Percentiles rank a stretch among this genome's conserved stretches.
Conservation (phyloP, 371 early-diverging fungal species). For the Nematocida parisii region DNA sequence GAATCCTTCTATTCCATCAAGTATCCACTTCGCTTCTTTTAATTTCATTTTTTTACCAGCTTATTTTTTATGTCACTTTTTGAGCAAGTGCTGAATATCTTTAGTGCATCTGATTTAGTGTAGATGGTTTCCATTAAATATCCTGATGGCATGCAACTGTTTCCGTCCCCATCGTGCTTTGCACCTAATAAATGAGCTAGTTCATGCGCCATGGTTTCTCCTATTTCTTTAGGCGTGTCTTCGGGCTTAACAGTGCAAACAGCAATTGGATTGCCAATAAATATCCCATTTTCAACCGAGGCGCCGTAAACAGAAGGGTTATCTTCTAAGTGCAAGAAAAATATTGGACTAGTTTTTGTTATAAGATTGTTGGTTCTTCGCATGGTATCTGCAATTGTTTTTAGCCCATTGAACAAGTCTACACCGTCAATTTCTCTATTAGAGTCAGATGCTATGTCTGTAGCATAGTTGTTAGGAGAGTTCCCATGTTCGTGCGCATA, state of each 20-base stretch:
- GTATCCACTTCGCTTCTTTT: constrained; percentile 59
- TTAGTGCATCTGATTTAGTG: background rate
- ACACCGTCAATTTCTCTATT: constrained; percentile 4
- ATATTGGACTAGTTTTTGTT: background rate
- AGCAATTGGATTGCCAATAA: constrained; percentile 5
- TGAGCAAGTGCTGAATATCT: constrained; percentile 23
- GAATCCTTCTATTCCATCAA: constrained; percentile 59
- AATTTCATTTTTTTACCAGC: constrained; percentile 52
- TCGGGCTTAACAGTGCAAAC: constrained; percentile 13
- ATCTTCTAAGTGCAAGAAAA: constrained; percentile 1
- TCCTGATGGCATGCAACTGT: background rate
- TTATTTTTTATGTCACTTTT: constrained; percentile 22
- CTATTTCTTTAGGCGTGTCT: constrained; percentile 20
- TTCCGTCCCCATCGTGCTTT: constrained; percentile 25
- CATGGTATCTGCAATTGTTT: background rate
- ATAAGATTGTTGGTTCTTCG: background rate
- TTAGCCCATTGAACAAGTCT: constrained; percentile 3
- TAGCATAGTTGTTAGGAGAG: background rate
- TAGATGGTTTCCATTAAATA: constrained; percentile 27
- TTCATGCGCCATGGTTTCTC: constrained; percentile 32
- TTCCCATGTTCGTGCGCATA: background rate
- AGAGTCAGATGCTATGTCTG: constrained; percentile 2
- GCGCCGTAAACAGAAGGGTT: constrained; percentile 4
- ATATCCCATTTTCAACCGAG: background rate
- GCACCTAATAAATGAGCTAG: constrained; percentile 46